These are phyloP conservation scores for Raphanus sativus DNA, from an alignment of 345 rosid genomes.

Conservation along the genomic window DNA sequence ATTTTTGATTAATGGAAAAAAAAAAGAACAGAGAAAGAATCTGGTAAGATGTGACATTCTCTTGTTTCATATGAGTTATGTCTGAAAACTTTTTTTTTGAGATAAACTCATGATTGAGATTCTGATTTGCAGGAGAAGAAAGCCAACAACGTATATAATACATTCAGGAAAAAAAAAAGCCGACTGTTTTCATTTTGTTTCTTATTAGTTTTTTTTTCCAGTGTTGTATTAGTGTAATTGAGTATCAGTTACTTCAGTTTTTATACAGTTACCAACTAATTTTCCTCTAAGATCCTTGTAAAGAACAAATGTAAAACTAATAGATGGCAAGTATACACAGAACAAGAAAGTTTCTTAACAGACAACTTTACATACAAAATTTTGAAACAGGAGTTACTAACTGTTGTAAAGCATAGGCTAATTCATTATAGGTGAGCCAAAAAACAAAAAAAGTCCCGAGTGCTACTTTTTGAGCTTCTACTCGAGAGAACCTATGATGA, in stretches of 20 bases:
- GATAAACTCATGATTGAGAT: neutral
- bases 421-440: conserved; percentile 3
- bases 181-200: neutral
- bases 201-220: neutral
- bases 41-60: neutral
- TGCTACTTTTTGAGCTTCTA: neutral
- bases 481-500: conserved; percentile 9
- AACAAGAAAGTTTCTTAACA: neutral
- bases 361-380: conserved; percentile 24
- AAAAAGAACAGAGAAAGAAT: neutral
- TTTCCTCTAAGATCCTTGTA: neutral
- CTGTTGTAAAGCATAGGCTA: neutral
- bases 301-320: neutral
- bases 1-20: neutral
- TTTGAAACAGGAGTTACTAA: conserved; percentile 5
- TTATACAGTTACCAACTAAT: neutral
- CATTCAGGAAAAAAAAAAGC: neutral
- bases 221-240: neutral
- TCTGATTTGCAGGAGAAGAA: neutral
- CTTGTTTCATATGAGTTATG: neutral
- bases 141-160: neutral
- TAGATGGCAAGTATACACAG: neutral
- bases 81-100: neutral
- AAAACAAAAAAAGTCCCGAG: neutral
- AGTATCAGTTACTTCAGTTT: conserved; percentile 12